Evolutionary conservation across 202 grass and related monocot species (phyloP).

Genomic region (Zoysia matrella): DNA sequence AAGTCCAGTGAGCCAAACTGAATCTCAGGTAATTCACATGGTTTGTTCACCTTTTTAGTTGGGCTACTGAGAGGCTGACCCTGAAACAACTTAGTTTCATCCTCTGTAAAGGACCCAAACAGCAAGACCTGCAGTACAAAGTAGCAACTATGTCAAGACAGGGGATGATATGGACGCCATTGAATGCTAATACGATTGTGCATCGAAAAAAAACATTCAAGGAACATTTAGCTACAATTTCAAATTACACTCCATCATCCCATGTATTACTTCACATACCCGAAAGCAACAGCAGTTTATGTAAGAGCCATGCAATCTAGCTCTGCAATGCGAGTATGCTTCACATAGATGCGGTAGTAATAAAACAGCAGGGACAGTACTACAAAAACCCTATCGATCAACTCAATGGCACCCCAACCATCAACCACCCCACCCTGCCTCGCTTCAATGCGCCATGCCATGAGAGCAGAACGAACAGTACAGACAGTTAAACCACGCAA

Average conservation of each 20-base stretch:
- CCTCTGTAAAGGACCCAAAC: constrained; percentile 90
- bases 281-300: background rate
- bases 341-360: background rate
- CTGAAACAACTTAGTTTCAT: constrained; percentile 67
- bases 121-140: constrained; percentile 60
- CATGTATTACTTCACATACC: background rate
- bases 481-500: background rate
- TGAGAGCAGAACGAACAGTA: background rate
- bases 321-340: background rate
- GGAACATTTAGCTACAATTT: background rate
- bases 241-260: background rate
- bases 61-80: constrained; percentile 37
- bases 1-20: constrained; percentile 80
- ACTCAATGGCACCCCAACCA: constrained; percentile 23
- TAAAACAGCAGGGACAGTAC: constrained; percentile 3
- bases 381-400: constrained; percentile 33
- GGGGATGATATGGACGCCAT: background rate
- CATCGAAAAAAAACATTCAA: background rate
- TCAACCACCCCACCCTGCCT: background rate
- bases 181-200: background rate
- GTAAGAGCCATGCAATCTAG: background rate
- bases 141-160: constrained; percentile 21
- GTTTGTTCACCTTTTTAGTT: constrained; percentile 21
- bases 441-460: constrained; percentile 22
- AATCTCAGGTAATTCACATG: constrained; percentile 55